Conservation (phyloP, 2,329 filamentous ascomycete genomes). For the Colletotrichum noveboracense region DNA sequence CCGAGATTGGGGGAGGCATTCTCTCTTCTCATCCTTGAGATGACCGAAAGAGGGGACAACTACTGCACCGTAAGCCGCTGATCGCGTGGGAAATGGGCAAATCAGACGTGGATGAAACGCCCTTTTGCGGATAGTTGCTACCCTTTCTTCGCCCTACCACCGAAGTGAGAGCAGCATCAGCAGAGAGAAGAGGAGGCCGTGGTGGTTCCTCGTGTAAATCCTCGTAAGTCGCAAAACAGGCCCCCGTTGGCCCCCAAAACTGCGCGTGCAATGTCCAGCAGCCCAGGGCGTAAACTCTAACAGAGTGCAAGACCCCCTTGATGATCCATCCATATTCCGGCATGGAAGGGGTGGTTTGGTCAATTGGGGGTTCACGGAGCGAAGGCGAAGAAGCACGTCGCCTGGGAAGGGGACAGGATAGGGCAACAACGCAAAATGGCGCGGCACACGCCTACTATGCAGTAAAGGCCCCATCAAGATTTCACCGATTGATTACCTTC, state of each 20-base stretch:
- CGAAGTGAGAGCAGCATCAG: background rate
- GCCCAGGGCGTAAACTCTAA: slow-evolving; percentile 10
- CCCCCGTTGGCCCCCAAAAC: slow-evolving; percentile 1
- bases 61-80: background rate
- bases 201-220: background rate
- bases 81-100: background rate
- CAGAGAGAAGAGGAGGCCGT: background rate
- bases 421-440: background rate
- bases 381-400: background rate
- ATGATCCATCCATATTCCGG: slow-evolving; percentile 9
- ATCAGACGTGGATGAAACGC: slow-evolving; percentile 3
- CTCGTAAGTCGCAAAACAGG: background rate
- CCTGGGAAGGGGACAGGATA: background rate
- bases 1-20: background rate
- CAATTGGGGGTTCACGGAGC: background rate
- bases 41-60: background rate
- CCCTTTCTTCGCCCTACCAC: background rate
- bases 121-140: background rate
- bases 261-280: background rate
- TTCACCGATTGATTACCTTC: background rate
- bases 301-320: slow-evolving; percentile 11
- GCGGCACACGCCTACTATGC: background rate
- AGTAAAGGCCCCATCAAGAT: background rate
- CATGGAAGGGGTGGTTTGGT: background rate
- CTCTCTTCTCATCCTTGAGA: background rate